Percentiles rank a stretch among this genome's conserved stretches.
phyloP scores from a whole-genome alignment of 805 yeast species.

The Ogataea pini region DNA sequence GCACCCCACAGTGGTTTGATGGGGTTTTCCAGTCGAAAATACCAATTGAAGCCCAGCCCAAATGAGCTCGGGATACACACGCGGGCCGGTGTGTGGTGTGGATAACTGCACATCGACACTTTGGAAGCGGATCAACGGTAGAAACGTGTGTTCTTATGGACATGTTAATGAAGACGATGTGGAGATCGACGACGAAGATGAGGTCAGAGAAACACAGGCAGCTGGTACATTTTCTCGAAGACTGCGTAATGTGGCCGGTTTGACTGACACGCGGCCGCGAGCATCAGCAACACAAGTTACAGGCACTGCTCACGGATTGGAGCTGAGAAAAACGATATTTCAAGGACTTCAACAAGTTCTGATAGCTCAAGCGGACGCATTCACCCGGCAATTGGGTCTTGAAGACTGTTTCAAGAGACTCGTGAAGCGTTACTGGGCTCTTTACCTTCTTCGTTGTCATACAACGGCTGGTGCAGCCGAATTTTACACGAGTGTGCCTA shows the following conservation, averaged over 20 bases:
- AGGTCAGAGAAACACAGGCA: slow-evolving; percentile 61
- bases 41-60: too few relatives aligned
- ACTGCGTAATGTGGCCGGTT: slow-evolving; percentile 48
- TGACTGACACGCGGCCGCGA: slow-evolving; percentile 27
- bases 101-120: slow-evolving; percentile 83
- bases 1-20: too few relatives aligned
- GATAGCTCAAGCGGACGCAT: slow-evolving; percentile 45
- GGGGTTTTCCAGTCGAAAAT: background rate
- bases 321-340: slow-evolving; percentile 19
- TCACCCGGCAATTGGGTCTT: slow-evolving; percentile 35
- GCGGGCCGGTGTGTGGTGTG: slow-evolving; percentile 86
- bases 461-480: slow-evolving; percentile 2
- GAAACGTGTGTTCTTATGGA: slow-evolving; percentile 83
- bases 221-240: slow-evolving; percentile 56
- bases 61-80: slow-evolving; percentile 33
- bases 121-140: slow-evolving; percentile 75
- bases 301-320: slow-evolving; percentile 27
- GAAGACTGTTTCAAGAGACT: slow-evolving; percentile 16
- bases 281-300: slow-evolving; percentile 13
- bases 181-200: slow-evolving; percentile 84
- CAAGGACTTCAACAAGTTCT: slow-evolving; percentile 41
- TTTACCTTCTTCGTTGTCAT: slow-evolving; percentile 15
- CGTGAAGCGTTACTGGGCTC: slow-evolving; percentile 38
- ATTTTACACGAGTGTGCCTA: slow-evolving; percentile 15
- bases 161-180: slow-evolving; percentile 82